These are phyloP conservation scores for Aspergillus baeticus DNA, from an alignment of 495 filamentous ascomycete genomes.

Conservation along the genomic window DNA sequence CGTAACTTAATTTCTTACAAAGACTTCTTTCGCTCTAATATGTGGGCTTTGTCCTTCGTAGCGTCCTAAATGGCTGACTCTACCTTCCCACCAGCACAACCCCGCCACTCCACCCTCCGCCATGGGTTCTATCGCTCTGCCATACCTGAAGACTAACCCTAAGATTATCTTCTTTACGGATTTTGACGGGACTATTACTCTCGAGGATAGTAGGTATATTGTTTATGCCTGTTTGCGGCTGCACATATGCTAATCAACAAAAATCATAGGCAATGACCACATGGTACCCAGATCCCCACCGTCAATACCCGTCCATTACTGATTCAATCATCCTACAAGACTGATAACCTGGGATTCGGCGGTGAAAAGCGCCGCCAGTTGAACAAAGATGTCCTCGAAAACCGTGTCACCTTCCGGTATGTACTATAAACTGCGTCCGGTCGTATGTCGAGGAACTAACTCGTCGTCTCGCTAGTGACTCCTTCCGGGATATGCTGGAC, in stretches of 20 bases:
- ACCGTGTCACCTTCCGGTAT: slow-evolving; percentile 68
- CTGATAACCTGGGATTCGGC: slow-evolving; percentile 89
- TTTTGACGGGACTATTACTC: slow-evolving; percentile 94
- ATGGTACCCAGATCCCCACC: slow-evolving; percentile 48
- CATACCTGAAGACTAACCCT: slow-evolving; percentile 61
- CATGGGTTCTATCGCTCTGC: slow-evolving; percentile 41
- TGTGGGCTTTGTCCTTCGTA: not conserved
- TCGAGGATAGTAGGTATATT: slow-evolving; percentile 66
- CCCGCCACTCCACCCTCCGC: slow-evolving; percentile 7
- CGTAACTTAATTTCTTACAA: too few species aligned
- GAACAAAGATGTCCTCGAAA: slow-evolving; percentile 70
- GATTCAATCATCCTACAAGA: slow-evolving; percentile 41
- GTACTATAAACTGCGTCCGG: not conserved
- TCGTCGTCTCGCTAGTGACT: slow-evolving; percentile 48
- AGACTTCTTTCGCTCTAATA: too few species aligned
- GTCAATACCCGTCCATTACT: not conserved
- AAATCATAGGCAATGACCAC: slow-evolving; percentile 76
- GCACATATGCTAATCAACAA: slow-evolving; percentile 19
- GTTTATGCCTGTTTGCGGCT: not conserved
- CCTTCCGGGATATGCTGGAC: slow-evolving; percentile 86
- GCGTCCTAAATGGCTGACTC: not conserved
- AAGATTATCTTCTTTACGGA: slow-evolving; percentile 97
- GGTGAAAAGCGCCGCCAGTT: slow-evolving; percentile 57
- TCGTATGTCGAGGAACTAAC: slow-evolving; percentile 2
- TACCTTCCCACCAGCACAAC: not conserved